These are phyloP conservation scores for Plasmodium falciparum DNA, from an alignment of 169 alveolate genomes.

Conservation along the genomic window DNA sequence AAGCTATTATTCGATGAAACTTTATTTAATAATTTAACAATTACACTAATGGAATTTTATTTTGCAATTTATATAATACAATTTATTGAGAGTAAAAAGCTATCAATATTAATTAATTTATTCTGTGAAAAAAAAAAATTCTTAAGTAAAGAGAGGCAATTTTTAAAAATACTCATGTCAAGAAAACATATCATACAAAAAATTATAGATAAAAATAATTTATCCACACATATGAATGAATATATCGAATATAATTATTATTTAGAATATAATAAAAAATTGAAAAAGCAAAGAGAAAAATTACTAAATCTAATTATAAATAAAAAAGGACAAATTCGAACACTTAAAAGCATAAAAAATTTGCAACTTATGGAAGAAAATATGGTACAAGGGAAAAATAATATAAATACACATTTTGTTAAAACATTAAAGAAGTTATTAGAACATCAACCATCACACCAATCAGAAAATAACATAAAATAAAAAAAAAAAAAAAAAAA, in stretches of 20 bases:
- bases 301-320: constrained; percentile 42
- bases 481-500: too few species aligned
- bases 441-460: background rate
- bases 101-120: constrained; percentile 52
- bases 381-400: constrained; percentile 15
- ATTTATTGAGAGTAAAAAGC: constrained; percentile 69
- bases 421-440: constrained; percentile 30
- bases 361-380: constrained; percentile 5
- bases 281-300: constrained; percentile 45
- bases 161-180: constrained; percentile 31
- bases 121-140: constrained; percentile 68
- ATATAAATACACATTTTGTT: constrained; percentile 28
- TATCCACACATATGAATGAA: constrained; percentile 7
- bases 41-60: constrained; percentile 59
- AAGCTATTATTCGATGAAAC: constrained; percentile 60
- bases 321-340: constrained; percentile 16
- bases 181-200: constrained; percentile 42
- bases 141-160: constrained; percentile 50
- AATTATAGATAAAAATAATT: background rate
- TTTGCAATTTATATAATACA: constrained; percentile 76
- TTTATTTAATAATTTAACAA: constrained; percentile 59
- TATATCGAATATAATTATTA: constrained; percentile 43
- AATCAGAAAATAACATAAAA: too few species aligned
- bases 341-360: constrained; percentile 21
- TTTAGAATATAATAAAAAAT: constrained; percentile 31